Conservation (phyloP, 257 asterid species). For the Fraxinus pennsylvanica region DNA sequence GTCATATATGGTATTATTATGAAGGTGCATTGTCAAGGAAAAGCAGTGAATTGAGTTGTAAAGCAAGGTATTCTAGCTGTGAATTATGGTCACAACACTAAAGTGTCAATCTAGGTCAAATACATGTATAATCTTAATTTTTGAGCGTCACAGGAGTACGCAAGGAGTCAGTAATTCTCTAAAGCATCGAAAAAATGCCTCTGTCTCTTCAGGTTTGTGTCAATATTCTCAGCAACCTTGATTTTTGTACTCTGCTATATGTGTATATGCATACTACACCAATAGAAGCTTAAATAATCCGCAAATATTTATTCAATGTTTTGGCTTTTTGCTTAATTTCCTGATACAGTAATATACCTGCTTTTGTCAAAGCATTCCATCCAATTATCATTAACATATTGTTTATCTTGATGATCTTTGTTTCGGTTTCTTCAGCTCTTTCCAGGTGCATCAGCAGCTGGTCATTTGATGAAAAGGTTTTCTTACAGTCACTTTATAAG, state of each 20-base stretch:
- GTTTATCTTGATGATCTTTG: slow-evolving; percentile 24
- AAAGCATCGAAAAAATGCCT: slow-evolving; percentile 68
- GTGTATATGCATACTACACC: background rate
- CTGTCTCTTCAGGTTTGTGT: slow-evolving; percentile 78
- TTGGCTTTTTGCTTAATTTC: background rate
- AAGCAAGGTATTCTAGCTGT: slow-evolving; percentile 52
- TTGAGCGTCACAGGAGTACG: slow-evolving; percentile 41
- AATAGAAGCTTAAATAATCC: background rate
- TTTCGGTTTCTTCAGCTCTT: slow-evolving; percentile 48
- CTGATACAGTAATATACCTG: background rate
- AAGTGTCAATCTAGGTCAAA: slow-evolving; percentile 12
- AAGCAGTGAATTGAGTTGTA: slow-evolving; percentile 46
- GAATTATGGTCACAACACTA: slow-evolving; percentile 17
- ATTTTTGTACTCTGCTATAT: background rate
- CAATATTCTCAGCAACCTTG: background rate
- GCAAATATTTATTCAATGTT: background rate
- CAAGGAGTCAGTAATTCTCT: slow-evolving; percentile 51
- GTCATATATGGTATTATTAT: slow-evolving; percentile 17
- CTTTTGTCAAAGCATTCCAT: background rate
- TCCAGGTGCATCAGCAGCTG: slow-evolving; percentile 59
- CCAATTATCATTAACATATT: background rate
- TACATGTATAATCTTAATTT: slow-evolving; percentile 20
- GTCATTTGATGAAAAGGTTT: slow-evolving; percentile 76
- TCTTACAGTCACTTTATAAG: slow-evolving; percentile 85
- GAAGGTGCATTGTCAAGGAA: slow-evolving; percentile 59